Evolutionary conservation across 2,329 filamentous ascomycete species (phyloP).

Genomic region (Ilyonectria robusta): DNA sequence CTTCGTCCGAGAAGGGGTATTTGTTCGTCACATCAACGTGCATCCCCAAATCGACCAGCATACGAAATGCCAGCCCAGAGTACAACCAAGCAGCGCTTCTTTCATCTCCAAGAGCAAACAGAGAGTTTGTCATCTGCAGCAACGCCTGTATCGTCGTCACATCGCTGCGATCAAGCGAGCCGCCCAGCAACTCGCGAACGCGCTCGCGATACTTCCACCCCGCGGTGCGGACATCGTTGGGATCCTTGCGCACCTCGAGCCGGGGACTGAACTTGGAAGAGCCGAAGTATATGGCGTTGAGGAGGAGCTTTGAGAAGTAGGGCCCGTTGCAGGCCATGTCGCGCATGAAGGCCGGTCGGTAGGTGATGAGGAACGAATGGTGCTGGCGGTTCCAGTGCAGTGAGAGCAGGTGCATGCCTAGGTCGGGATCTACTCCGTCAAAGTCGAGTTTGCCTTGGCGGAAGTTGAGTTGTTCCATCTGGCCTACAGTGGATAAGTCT

Average conservation of each 20-base stretch:
- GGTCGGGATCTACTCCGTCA: slow-evolving; percentile 65
- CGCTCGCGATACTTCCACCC: slow-evolving; percentile 64
- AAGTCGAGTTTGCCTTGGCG: slow-evolving; percentile 65
- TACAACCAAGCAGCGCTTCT: slow-evolving; percentile 70
- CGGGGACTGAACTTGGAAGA: slow-evolving; percentile 62
- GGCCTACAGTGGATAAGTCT: slow-evolving; percentile 47
- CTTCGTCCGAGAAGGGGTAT: slow-evolving; percentile 57
- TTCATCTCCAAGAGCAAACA: slow-evolving; percentile 66
- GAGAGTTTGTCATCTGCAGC: slow-evolving; percentile 64
- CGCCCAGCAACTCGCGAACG: slow-evolving; percentile 61
- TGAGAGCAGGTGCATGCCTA: slow-evolving; percentile 64
- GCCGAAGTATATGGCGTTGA: slow-evolving; percentile 67
- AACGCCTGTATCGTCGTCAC: slow-evolving; percentile 70
- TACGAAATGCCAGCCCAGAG: slow-evolving; percentile 42
- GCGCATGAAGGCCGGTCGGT: slow-evolving; percentile 67
- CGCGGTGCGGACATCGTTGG: slow-evolving; percentile 61
- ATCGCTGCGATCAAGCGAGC: slow-evolving; percentile 62
- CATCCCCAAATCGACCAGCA: slow-evolving; percentile 59
- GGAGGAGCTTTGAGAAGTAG: slow-evolving; percentile 69
- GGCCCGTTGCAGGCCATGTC: slow-evolving; percentile 68
- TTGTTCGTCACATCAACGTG: slow-evolving; percentile 48
- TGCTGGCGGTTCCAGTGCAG: slow-evolving; percentile 70
- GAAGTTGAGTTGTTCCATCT: slow-evolving; percentile 65
- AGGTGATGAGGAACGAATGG: slow-evolving; percentile 59
- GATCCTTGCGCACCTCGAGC: slow-evolving; percentile 60